Base-by-base conservation (phyloP, 2,329 filamentous ascomycete species). In the Penicillium sp. region DNA sequence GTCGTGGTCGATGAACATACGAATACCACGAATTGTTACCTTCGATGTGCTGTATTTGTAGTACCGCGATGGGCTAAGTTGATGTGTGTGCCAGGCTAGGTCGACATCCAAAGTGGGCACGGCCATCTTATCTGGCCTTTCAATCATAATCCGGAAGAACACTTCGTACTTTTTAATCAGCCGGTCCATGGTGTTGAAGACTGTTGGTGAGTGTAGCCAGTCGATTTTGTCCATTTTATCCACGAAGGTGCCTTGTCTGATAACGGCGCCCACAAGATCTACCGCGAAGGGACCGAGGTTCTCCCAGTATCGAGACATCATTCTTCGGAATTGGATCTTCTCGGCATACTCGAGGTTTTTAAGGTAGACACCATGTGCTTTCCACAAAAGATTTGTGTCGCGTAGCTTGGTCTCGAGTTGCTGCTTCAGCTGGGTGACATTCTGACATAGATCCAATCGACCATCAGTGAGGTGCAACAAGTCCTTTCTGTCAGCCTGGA, bases 1-100 rank as follows among this genome's bases (percentile, higher is more conserved):
- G 71, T 94, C 88, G 68, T 96, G 91, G 68, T 93, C 86, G 64
- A 93, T 83, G 68, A 91, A 90, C 49, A 81, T 84, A 17, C 58
- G 47, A 2, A 13, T 4, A 8, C 45, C 35, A 13, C 27, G 7
- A 0, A 19, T n/a, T 19, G 80, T 81, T 23, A 72, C 70, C 0
- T 50, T 54, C 2, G 21, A 17, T 1, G 81, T 69, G 1, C 83
- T 87, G 69, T 83, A 87, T 3, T 70, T 43, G 49, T 69, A 73
- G 48, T 68, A 64, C 3, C 43, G 44, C 2, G 60, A 53, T 31
- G 67, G 67, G 15, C 59, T 61, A 39, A 70, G 62, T 47, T 73
- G 67, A 56, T 74, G 71, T 5, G 71, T 74, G 57, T 74, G 71
- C 71, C 72, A 74, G 44, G 64, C 69, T 12, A 75, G 63, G 52